Evolutionary conservation across 2,329 filamentous ascomycete genomes (phyloP).

Genomic region (Colletotrichum viniferum): DNA sequence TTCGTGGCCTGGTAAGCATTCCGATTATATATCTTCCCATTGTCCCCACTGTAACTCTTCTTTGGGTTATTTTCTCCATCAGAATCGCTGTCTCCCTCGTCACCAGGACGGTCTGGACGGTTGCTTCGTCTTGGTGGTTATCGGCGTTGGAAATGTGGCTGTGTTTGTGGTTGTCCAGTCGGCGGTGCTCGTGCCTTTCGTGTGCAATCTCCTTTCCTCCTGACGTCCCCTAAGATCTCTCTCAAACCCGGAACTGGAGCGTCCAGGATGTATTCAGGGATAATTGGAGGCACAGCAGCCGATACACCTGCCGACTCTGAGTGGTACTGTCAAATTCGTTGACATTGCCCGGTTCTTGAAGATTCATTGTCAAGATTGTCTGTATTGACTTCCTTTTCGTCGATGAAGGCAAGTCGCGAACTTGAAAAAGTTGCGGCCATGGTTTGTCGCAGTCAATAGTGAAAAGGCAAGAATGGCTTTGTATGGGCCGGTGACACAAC

Average conservation of each 20-base stretch:
- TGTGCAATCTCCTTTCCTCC: background rate
- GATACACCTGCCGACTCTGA: rapidly evolving
- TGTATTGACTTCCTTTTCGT: rapidly evolving
- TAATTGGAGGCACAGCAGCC: background rate
- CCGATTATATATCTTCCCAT: rapidly evolving
- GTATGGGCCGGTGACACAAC: background rate
- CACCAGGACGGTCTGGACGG: background rate
- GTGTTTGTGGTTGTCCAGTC: background rate
- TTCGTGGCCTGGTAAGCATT: rapidly evolving
- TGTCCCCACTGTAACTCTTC: too few relatives aligned
- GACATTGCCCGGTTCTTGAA: background rate
- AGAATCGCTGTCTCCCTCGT: rapidly evolving
- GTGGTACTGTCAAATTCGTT: background rate
- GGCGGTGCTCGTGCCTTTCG: background rate
- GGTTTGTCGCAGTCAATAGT: background rate
- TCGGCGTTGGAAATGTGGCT: background rate
- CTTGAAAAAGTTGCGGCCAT: background rate
- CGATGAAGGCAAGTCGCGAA: background rate
- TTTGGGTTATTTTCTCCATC: background rate
- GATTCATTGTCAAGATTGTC: background rate
- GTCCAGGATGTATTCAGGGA: background rate
- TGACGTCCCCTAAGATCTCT: background rate
- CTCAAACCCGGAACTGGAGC: background rate
- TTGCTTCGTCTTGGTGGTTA: background rate
- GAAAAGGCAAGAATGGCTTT: background rate